phyloP scores from a whole-genome alignment of 2,329 filamentous ascomycete species.

The Purpureocillium takamizusanense region DNA sequence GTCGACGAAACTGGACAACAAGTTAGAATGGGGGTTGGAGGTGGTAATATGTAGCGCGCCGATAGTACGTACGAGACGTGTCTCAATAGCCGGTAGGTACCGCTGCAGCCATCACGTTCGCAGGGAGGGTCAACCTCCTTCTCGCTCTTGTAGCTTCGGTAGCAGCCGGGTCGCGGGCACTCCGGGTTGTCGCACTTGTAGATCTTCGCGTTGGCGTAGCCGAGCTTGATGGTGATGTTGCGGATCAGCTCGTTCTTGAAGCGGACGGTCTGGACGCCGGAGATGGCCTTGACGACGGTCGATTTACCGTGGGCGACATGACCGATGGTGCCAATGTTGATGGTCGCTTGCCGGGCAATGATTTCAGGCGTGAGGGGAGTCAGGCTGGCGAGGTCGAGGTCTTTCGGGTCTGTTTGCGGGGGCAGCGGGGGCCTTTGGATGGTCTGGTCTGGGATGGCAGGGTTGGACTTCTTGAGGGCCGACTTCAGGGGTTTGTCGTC shows the following conservation, averaged over 20 bases:
- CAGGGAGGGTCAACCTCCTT: constrained; percentile 97
- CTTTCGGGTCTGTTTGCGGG: constrained; percentile 86
- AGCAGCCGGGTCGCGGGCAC: constrained; percentile 92
- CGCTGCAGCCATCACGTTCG: constrained; percentile 83
- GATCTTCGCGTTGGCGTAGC: constrained; percentile 98
- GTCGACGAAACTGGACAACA: constrained; percentile 69
- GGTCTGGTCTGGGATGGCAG: constrained; percentile 47
- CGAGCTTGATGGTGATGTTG: constrained; percentile 99
- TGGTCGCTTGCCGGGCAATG: constrained; percentile 94
- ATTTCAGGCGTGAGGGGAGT: constrained; percentile 90
- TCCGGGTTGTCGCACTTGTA: constrained; percentile 93
- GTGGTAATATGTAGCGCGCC: constrained; percentile 7
- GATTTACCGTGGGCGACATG: constrained; percentile 99
- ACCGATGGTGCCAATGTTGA: constrained; percentile 97
- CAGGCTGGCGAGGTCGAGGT: constrained; percentile 72
- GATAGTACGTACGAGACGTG: constrained; percentile 71
- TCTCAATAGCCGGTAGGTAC: constrained; percentile 79
- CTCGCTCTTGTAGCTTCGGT: constrained; percentile 95
- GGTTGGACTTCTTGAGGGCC: constrained; percentile 66
- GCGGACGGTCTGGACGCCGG: constrained; percentile 94
- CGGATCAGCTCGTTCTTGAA: constrained; percentile 99
- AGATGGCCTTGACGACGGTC: constrained; percentile 98
- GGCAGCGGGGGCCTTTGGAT: constrained; percentile 50
- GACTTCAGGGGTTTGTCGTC: constrained; percentile 70
- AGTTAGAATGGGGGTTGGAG: neutral